Conservation (phyloP, 192 early-diverging fungal genomes). For the Backusella psychrophila region DNA sequence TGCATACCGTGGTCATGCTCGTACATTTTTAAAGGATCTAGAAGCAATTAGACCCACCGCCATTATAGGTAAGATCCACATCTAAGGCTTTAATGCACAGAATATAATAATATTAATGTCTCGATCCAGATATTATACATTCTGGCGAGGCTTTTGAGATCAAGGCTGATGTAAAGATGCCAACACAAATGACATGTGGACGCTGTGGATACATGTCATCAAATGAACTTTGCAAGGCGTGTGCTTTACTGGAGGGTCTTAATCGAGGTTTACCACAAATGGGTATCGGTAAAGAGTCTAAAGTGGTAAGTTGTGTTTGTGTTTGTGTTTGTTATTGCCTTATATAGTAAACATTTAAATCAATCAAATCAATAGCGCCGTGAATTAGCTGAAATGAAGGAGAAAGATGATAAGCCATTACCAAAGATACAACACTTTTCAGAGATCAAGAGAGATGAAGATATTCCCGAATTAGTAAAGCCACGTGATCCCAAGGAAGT, state of each 20-base stretch:
- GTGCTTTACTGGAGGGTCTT: slow-evolving; percentile 88
- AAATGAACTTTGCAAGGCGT: slow-evolving; percentile 92
- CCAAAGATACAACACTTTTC: slow-evolving; percentile 31
- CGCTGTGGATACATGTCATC: slow-evolving; percentile 96
- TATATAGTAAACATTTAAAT: background rate
- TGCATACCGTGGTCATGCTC: slow-evolving; percentile 93
- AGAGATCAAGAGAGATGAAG: slow-evolving; percentile 26
- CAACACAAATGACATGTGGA: slow-evolving; percentile 64
- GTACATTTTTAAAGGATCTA: slow-evolving; percentile 93
- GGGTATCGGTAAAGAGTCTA: slow-evolving; percentile 52
- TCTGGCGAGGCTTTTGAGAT: slow-evolving; percentile 88
- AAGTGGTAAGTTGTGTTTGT: slow-evolving; percentile 29
- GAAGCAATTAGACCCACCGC: slow-evolving; percentile 84
- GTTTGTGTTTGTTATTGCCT: too few relatives aligned
- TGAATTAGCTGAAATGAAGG: slow-evolving; percentile 1
- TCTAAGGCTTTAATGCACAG: background rate
- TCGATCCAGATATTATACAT: slow-evolving; percentile 83
- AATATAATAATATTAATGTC: background rate
- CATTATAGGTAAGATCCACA: slow-evolving; percentile 66
- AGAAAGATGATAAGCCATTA: background rate
- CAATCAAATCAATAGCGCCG: background rate
- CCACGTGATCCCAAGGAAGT: slow-evolving; percentile 21
- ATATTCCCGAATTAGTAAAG: slow-evolving; percentile 11
- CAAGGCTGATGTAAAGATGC: slow-evolving; percentile 61
- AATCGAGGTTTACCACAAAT: slow-evolving; percentile 84